A percentile compares a stretch with the other conserved stretches of the same genome.
These are phyloP conservation scores for Eucalyptus tenuipes DNA, from an alignment of 345 rosid genomes.

Conservation along the genomic window DNA sequence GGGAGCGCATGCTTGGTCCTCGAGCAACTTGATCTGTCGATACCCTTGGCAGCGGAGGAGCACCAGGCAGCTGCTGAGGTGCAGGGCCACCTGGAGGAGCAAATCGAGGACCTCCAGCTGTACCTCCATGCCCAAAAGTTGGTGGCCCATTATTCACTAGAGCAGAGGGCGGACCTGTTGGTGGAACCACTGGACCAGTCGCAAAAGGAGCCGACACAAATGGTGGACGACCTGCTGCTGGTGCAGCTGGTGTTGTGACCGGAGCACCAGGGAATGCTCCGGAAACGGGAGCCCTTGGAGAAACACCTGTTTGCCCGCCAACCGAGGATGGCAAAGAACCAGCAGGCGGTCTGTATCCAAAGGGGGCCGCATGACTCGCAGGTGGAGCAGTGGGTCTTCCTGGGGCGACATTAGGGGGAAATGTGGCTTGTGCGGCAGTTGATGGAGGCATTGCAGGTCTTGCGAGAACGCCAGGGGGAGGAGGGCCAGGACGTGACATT, in stretches of 20 bases:
- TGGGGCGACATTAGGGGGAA: conserved; percentile 26
- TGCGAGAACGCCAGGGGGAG: conserved; percentile 20
- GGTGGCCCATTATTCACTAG: conserved; percentile 42
- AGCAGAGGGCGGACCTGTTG: conserved; percentile 9
- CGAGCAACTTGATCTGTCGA: conserved; percentile 26
- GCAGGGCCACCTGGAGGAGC: conserved; percentile 17
- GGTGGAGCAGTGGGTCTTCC: conserved; percentile 57
- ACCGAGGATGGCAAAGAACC: conserved; percentile 25
- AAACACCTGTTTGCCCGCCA: conserved; percentile 6
- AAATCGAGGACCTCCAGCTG: conserved; percentile 24
- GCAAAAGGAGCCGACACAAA: conserved; percentile 21
- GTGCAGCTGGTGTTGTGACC: not conserved
- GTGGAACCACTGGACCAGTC: conserved; percentile 11
- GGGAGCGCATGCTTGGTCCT: conserved; percentile 26
- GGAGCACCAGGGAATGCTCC: conserved; percentile 14
- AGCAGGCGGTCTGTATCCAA: conserved; percentile 52
- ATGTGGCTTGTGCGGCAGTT: conserved; percentile 28
- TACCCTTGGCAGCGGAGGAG: conserved; percentile 32
- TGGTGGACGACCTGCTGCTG: conserved; percentile 34
- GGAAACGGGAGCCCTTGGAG: conserved; percentile 4
- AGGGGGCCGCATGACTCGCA: conserved; percentile 32
- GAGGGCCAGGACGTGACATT: conserved; percentile 53
- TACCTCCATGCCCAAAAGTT: conserved; percentile 13
- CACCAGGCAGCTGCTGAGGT: conserved; percentile 25
- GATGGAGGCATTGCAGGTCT: conserved; percentile 46